A percentile compares a stretch with the other conserved stretches of the same genome.
Evolutionary conservation across 2,329 filamentous ascomycete genomes (phyloP).

Genomic region (Pestalotiopsis sp.): DNA sequence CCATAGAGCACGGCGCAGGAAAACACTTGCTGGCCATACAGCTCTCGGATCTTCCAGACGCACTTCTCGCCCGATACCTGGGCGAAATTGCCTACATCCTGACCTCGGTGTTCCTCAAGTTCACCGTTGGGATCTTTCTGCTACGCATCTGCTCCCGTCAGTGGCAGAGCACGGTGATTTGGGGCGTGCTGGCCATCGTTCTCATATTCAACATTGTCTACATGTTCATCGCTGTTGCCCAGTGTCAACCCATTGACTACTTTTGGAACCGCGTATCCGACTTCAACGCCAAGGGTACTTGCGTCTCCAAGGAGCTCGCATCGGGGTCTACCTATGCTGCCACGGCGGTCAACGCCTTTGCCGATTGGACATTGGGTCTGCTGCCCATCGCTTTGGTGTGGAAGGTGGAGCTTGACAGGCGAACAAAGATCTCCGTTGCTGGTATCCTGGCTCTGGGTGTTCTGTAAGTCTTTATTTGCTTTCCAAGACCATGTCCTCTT

Average conservation of each 20-base stretch:
- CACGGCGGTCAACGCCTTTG: constrained; percentile 32
- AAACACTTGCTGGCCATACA: constrained; percentile 20
- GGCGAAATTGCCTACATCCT: constrained; percentile 40
- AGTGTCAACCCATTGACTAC: constrained; percentile 38
- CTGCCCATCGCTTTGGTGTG: constrained; percentile 38
- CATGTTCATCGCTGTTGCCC: constrained; percentile 38
- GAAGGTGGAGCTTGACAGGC: constrained; percentile 34
- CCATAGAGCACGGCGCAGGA: constrained; percentile 24
- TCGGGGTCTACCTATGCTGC: constrained; percentile 36
- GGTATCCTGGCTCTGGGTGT: constrained; percentile 34
- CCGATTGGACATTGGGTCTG: constrained; percentile 38
- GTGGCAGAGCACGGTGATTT: constrained; percentile 37
- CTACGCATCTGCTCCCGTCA: constrained; percentile 35
- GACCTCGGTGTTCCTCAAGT: constrained; percentile 39
- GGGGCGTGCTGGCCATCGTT: constrained; percentile 29
- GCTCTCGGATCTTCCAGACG: constrained; percentile 19
- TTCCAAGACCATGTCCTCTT: neutral
- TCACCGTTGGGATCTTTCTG: constrained; percentile 40
- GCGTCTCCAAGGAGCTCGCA: constrained; percentile 30
- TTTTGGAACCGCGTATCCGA: constrained; percentile 39
- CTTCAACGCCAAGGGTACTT: constrained; percentile 28
- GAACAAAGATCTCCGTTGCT: constrained; percentile 35
- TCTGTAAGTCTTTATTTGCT: constrained; percentile 32
- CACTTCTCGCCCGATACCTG: constrained; percentile 33
- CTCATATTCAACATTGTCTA: constrained; percentile 36